Percentiles rank a stretch among this genome's conserved stretches.
Conservation (phyloP, 2,329 filamentous ascomycete species). For the Cryphonectria naterciae region DNA sequence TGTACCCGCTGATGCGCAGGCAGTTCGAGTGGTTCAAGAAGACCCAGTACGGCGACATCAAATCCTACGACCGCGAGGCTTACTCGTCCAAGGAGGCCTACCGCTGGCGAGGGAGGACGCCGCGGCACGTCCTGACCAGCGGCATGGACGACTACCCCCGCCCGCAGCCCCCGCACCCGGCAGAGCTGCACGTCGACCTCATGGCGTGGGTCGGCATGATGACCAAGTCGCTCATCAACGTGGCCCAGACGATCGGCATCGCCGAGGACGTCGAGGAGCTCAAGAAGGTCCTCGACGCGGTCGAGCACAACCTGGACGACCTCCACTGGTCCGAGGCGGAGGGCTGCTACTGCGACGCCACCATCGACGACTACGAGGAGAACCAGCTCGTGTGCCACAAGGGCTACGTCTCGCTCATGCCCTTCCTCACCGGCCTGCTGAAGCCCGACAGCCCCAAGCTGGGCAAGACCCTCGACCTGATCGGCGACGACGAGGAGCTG, state of each 20-base stretch:
- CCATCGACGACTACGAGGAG: slow-evolving; percentile 94
- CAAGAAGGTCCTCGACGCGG: slow-evolving; percentile 72
- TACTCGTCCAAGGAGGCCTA: slow-evolving; percentile 92
- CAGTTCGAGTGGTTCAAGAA: slow-evolving; percentile 96
- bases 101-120: slow-evolving; percentile 89
- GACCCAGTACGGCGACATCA: slow-evolving; percentile 88
- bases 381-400: slow-evolving; percentile 90
- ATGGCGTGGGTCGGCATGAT: slow-evolving; percentile 98
- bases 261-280: slow-evolving; percentile 77
- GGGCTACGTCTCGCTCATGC: slow-evolving; percentile 92
- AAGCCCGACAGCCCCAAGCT: slow-evolving; percentile 74
- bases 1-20: slow-evolving; percentile 85
- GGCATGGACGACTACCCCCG: slow-evolving; percentile 97
- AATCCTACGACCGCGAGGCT: slow-evolving; percentile 85
- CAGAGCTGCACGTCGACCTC: slow-evolving; percentile 92
- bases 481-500: slow-evolving; percentile 81
- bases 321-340: slow-evolving; percentile 87
- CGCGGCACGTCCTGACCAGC: slow-evolving; percentile 86
- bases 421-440: slow-evolving; percentile 84
- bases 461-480: slow-evolving; percentile 74
- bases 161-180: slow-evolving; percentile 89
- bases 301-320: slow-evolving; percentile 84
- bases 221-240: slow-evolving; percentile 80
- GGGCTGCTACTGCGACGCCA: slow-evolving; percentile 90
- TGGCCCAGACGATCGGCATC: slow-evolving; percentile 76